Evolutionary conservation across 805 yeast genomes (phyloP).

Genomic region (Lachancea fermentati): DNA sequence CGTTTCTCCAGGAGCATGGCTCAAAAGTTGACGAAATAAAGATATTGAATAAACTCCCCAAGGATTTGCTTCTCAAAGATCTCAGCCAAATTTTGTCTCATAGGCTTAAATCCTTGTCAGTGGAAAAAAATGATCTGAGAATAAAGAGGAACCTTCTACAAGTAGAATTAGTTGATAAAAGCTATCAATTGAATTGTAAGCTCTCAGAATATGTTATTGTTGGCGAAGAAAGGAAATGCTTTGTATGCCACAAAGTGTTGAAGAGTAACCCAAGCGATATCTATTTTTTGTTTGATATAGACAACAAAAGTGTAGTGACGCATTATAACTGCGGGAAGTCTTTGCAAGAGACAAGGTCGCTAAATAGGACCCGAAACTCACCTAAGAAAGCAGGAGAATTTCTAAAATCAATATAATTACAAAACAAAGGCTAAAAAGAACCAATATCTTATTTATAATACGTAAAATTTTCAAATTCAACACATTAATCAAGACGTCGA

Average conservation of each 20-base stretch:
- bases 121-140: constrained; percentile 36
- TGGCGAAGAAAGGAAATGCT: constrained; percentile 46
- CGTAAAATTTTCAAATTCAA: not conserved
- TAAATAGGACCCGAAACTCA: constrained; percentile 6
- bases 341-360: constrained; percentile 16
- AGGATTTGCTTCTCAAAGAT: constrained; percentile 38
- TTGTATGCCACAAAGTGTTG: constrained; percentile 51
- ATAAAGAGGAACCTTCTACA: constrained; percentile 47
- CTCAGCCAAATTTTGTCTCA: constrained; percentile 42
- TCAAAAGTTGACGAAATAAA: constrained; percentile 19
- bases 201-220: constrained; percentile 35
- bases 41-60: constrained; percentile 48
- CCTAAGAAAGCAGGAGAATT: not conserved
- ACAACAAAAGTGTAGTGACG: constrained; percentile 15
- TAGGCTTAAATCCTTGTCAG: constrained; percentile 39
- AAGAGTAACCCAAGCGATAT: constrained; percentile 27
- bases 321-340: constrained; percentile 28
- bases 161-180: constrained; percentile 45
- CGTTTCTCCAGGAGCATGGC: constrained; percentile 26
- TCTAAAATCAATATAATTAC: not conserved
- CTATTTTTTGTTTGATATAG: constrained; percentile 13
- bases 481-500: constrained; percentile 21
- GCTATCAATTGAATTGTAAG: constrained; percentile 37
- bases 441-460: not conserved
- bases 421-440: not conserved